phyloP scores from a whole-genome alignment of 2,329 filamentous ascomycete genomes.

The Fusarium humuli region DNA sequence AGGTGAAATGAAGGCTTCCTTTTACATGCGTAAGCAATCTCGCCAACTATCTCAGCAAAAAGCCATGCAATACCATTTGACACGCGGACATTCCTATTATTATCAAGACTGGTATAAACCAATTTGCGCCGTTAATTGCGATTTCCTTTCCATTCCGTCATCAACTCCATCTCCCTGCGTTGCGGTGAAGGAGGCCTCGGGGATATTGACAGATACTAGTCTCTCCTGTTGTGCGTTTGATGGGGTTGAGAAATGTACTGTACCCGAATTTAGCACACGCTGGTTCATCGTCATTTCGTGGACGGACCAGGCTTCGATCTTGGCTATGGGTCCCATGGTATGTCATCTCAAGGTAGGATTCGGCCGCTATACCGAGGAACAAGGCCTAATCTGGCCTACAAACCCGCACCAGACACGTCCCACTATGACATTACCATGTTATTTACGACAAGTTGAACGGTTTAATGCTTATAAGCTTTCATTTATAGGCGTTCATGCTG shows the following conservation, averaged over 20 bases:
- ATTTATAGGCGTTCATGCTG: neutral
- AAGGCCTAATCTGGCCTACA: conserved; percentile 13
- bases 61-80: conserved; percentile 20
- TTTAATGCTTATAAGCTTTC: neutral
- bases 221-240: conserved; percentile 3
- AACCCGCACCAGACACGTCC: conserved; percentile 8
- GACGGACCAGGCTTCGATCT: conserved; percentile 8
- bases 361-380: conserved; percentile 26
- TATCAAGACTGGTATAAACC: conserved; percentile 34
- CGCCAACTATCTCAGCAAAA: conserved; percentile 26
- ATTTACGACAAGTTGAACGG: conserved; percentile 9
- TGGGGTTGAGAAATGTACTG: conserved; percentile 8
- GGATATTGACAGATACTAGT: conserved; percentile 15
- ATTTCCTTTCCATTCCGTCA: conserved; percentile 35
- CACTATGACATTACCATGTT: conserved; percentile 15
- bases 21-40: conserved; percentile 38
- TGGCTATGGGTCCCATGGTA: conserved; percentile 10
- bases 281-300: conserved; percentile 39
- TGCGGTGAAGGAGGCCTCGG: conserved; percentile 32
- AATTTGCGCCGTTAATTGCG: conserved; percentile 44
- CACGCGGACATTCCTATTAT: conserved; percentile 34
- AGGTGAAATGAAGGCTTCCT: conserved; percentile 21
- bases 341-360: conserved; percentile 31
- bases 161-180: conserved; percentile 37
- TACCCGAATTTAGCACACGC: conserved; percentile 29